These are phyloP conservation scores for Pythium diclinum DNA, from an alignment of 352 stramenopile species.

Conservation along the genomic window DNA sequence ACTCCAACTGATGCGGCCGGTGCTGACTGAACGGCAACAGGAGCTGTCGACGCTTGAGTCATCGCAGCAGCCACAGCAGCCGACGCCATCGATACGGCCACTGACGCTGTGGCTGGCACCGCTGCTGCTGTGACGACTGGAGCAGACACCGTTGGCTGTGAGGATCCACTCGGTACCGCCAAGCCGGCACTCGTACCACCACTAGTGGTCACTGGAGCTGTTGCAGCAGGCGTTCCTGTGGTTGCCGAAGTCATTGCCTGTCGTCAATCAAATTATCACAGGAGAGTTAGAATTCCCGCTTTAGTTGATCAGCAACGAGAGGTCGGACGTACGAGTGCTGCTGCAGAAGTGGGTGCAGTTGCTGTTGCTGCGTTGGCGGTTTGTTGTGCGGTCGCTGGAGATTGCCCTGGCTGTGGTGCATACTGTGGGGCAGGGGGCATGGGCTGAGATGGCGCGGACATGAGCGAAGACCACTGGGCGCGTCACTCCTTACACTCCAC, in stretches of 20 bases:
- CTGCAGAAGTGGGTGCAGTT: conserved; percentile 2
- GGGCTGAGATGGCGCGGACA: conserved; percentile 63
- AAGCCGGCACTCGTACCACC: conserved; percentile 12
- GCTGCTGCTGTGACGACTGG: background rate
- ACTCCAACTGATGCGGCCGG: background rate
- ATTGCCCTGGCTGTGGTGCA: conserved; percentile 39
- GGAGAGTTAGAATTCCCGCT: background rate
- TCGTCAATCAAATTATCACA: background rate
- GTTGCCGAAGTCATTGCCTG: conserved; percentile 25
- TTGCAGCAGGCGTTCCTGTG: conserved; percentile 13
- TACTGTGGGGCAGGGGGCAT: conserved; percentile 76
- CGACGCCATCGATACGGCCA: background rate
- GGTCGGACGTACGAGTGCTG: background rate
- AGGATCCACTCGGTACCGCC: conserved; percentile 17
- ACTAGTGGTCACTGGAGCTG: conserved; percentile 1
- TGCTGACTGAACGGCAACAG: background rate
- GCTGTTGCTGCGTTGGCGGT: conserved; percentile 16
- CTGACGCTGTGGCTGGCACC: background rate
- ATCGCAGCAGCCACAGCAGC: conserved; percentile 1
- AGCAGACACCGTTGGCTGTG: conserved; percentile 19
- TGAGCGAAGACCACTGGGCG: conserved; percentile 27
- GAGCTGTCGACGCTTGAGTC: background rate
- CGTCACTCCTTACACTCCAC: conserved; percentile 3
- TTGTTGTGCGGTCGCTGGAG: conserved; percentile 34
- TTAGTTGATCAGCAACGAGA: background rate